Evolutionary conservation across 2,329 filamentous ascomycete genomes (phyloP), one percentile per base, ranked within the genome.

Genomic region (Cladosporium sp.): DNA sequence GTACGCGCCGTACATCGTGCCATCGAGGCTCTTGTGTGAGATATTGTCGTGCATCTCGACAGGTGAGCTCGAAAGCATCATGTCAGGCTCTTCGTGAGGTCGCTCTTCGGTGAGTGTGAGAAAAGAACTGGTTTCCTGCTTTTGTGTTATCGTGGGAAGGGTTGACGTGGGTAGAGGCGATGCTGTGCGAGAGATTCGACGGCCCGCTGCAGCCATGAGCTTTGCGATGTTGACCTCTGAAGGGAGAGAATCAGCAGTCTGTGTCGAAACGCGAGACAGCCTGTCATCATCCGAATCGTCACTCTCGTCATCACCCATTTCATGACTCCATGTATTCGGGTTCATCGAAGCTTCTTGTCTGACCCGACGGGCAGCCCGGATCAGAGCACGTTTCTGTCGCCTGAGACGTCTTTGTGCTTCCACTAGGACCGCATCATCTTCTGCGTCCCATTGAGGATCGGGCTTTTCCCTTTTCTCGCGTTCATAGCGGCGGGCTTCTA

Each of bases 401-500:
- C 68, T 84, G 75, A 66, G 85, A 78, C 62, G 82, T 80, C 55
- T 75, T 72, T 32, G 76, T 76, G 58, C 69, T 32, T 70, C 66
- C 25, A 57, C 57, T 20, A 74, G 59, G 45, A 76, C 71, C 15
- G 65, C 67, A 49, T 71, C 66, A 48, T 76, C 72, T 61, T 77
- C 72, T 22, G 67, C 60, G 16, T 62, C 59, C 12, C 67, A 68
- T 33, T 62, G 66, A 29, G 73, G 69, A 42, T 74, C 67, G 48
- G 71, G 66, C 46, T 70, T 68, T 22, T 72, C 73, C 38, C 65
- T 74, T 65, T 82, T 79, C 62, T 89, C 86, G 46, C 82, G 81
- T 64, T 94, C 86, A 58, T 93, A 80, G 49, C 91, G 82, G 52
- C 83, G 78, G 59, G 88, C 87, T 67, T 98, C 93, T 61, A 90